Base-by-base conservation (phyloP, 2,329 filamentous ascomycete species). In the Rhexocercosporidium sp. region DNA sequence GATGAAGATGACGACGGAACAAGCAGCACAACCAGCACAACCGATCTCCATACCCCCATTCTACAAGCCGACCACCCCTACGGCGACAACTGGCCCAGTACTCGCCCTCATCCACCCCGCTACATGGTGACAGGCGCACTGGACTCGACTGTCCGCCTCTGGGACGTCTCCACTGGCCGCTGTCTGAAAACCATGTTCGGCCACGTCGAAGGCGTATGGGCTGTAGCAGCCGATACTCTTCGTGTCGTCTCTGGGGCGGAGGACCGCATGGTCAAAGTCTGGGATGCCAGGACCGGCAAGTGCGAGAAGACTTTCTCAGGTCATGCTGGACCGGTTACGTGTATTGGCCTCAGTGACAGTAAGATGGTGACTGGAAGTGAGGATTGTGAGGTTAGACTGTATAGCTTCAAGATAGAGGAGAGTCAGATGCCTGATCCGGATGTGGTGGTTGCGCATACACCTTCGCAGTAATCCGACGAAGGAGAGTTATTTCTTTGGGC, bases 141-240 rank as follows among this genome's bases (percentile, higher is more conserved):
- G 20, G 96, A 99, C 79, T 92, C 90, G 66, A 97, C 94, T 0
- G 92, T 98, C 70, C 90, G 95, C 12, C 85, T 98, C 22, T 99
- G 96, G 95, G 93, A 97, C 77, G 92, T 94, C 1, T 87, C 86
- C 5, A 91, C 91, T 0, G 93, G 93, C 44, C 88, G 88, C 70
- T 97, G 93, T 75, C 85, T 97, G 39, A 92, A 93, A 69, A 97
- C 93, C 37, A 97, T 97, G 83, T 99, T 98, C 77, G 96, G 96
- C 0, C 96, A 99, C 75, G 87, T 99, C 25, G 96, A 99, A 79
- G 96, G 96, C 37, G 91, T 99, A 22, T 99, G 96, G 96, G 92
- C 92, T 6, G 84, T 99, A 2, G 93, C 92, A 0, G 95, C 92
- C 3, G 95, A 98, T 79, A 94, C 92, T 0, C 82, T 98, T 22